These are phyloP conservation scores for Zymoseptoria passerinii DNA, from an alignment of 2,329 filamentous ascomycete species.

Conservation along the genomic window DNA sequence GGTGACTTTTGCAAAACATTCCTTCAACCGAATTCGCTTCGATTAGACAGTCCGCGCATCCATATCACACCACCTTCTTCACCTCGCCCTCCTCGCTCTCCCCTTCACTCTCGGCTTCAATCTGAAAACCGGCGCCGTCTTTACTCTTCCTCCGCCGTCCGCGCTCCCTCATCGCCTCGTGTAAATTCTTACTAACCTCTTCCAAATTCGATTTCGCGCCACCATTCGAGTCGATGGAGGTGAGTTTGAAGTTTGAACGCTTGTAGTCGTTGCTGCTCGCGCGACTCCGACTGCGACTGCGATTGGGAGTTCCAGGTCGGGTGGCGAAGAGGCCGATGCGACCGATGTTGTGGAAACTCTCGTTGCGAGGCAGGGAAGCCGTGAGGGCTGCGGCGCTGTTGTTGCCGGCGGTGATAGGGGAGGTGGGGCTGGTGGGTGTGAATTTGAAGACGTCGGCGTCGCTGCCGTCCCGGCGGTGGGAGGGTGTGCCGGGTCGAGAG, in stretches of 20 bases:
- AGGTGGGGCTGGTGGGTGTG: constrained; percentile 19
- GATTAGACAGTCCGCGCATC: neutral
- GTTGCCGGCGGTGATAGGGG: constrained; percentile 7
- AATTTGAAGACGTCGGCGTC: constrained; percentile 22
- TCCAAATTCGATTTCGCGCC: constrained; percentile 54
- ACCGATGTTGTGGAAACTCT: constrained; percentile 86
- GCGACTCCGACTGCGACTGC: constrained; percentile 61
- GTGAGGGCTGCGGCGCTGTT: constrained; percentile 17
- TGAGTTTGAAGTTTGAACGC: constrained; percentile 18
- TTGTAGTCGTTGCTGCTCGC: constrained; percentile 39
- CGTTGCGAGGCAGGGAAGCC: constrained; percentile 68
- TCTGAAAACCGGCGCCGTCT: constrained; percentile 19
- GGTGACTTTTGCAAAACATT: neutral
- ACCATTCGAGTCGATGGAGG: constrained; percentile 44
- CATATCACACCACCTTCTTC: constrained; percentile 17
- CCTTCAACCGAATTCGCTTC: neutral
- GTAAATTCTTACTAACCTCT: constrained; percentile 75
- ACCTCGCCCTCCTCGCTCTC: constrained; percentile 14
- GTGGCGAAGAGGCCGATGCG: constrained; percentile 85
- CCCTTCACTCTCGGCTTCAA: constrained; percentile 13
- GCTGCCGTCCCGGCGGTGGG: constrained; percentile 16
- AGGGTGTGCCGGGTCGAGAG: constrained; percentile 22
- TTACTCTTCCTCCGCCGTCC: constrained; percentile 49
- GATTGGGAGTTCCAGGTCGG: constrained; percentile 70
- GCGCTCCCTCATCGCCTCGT: constrained; percentile 75